A percentile compares a stretch with the other conserved stretches of the same genome.
Evolutionary conservation across 176 grass and related monocot species (phyloP).

Genomic region (Paspalum notatum): DNA sequence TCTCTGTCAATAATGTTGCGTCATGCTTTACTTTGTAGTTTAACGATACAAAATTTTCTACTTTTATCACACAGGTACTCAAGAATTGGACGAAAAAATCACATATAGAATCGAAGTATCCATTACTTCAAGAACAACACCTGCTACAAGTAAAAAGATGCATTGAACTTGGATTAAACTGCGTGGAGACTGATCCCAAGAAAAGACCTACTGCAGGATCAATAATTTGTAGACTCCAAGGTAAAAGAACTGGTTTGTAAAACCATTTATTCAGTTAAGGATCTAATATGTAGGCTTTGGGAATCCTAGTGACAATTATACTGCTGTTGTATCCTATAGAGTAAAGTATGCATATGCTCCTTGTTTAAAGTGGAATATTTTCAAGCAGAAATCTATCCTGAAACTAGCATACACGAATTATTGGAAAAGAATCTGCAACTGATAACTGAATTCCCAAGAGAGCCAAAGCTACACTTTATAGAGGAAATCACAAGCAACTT

Average conservation of each 20-base stretch:
- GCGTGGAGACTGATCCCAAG: slow-evolving; percentile 11
- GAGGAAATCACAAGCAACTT: slow-evolving; percentile 9
- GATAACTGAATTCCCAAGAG: neutral
- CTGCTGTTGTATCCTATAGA: neutral
- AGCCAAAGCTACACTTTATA: neutral
- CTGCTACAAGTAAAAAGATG: slow-evolving; percentile 19
- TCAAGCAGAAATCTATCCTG: neutral
- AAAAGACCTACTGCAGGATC: neutral
- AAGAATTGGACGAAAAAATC: slow-evolving; percentile 8
- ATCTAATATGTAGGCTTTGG: neutral
- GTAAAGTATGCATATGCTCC: neutral
- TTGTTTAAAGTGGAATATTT: neutral
- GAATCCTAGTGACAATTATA: neutral
- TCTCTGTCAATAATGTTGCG: neutral
- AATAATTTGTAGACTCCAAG: neutral
- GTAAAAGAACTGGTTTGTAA: neutral
- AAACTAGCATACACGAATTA: neutral
- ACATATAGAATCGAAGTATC: slow-evolving; percentile 9
- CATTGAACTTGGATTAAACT: slow-evolving; percentile 37
- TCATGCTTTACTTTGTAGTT: neutral
- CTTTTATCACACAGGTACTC: neutral
- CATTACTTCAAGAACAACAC: neutral
- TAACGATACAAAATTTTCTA: neutral
- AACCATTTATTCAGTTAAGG: neutral
- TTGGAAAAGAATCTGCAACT: neutral